Percentiles rank a stretch among this genome's conserved stretches.
These are phyloP conservation scores for Gossypium aridum DNA, from an alignment of 441 rosid genomes.

Conservation along the genomic window DNA sequence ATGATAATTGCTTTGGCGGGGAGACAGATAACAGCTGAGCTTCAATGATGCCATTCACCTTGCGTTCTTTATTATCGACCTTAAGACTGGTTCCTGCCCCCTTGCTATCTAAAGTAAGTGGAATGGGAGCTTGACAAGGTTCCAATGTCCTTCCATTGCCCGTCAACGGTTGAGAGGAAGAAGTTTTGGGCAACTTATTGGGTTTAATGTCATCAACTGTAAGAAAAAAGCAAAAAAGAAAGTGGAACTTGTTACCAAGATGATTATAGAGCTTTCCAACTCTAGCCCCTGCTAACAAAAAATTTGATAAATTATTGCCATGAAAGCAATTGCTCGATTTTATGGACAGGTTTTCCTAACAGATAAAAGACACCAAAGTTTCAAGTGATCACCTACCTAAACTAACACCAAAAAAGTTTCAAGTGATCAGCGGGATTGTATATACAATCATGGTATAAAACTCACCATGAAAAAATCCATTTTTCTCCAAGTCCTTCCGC, in stretches of 20 bases:
- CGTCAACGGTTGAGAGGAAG: constrained; percentile 14
- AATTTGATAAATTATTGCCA: not conserved
- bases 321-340: not conserved
- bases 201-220: constrained; percentile 31
- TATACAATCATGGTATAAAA: constrained; percentile 10
- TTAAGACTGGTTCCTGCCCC: constrained; percentile 17
- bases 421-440: no score
- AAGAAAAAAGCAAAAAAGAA: constrained; percentile 12
- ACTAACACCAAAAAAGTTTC: no score
- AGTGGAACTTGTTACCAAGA: constrained; percentile 6
- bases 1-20: constrained; percentile 11
- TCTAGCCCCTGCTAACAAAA: not conserved
- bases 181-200: constrained; percentile 31
- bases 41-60: constrained; percentile 29
- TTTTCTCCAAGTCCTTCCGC: constrained; percentile 33
- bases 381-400: not conserved
- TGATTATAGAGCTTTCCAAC: not conserved
- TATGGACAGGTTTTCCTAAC: not conserved
- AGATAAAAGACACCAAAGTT: not conserved
- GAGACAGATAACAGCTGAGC: constrained; percentile 16
- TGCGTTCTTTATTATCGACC: constrained; percentile 25
- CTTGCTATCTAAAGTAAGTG: constrained; percentile 10
- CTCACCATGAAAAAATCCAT: constrained; percentile 43
- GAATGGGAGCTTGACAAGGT: constrained; percentile 18
- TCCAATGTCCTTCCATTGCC: constrained; percentile 37